These are phyloP conservation scores for Cystobasidiopsis lactophilus DNA, from an alignment of 768 basidiomycete genomes.

Conservation along the genomic window DNA sequence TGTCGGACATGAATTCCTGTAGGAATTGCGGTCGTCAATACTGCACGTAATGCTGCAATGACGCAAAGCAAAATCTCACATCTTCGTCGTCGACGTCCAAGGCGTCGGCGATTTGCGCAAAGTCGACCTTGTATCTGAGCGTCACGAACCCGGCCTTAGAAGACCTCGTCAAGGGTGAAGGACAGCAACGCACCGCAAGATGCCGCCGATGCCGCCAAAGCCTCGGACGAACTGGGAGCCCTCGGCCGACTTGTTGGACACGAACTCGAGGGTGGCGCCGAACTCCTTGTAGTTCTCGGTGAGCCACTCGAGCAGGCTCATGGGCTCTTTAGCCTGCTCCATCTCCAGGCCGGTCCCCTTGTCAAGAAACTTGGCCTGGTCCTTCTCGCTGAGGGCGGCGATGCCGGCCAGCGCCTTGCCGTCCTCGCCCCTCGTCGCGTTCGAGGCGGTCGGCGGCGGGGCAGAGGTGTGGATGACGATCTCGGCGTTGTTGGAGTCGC, in stretches of 20 bases:
- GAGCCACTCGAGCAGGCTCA: slow-evolving; percentile 88
- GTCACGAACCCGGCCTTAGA: too few species aligned
- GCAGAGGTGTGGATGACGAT: slow-evolving; percentile 46
- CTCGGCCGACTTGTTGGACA: slow-evolving; percentile 48
- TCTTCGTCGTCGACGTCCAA: slow-evolving; percentile 15
- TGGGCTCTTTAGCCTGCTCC: slow-evolving; percentile 65
- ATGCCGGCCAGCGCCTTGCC: slow-evolving; percentile 9
- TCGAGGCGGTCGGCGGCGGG: slow-evolving; percentile 15
- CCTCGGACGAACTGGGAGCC: slow-evolving; percentile 84
- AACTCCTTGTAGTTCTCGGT: slow-evolving; percentile 97
- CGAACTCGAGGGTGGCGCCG: slow-evolving; percentile 61
- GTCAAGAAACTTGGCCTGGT: slow-evolving; percentile 84
- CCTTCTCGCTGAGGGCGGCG: slow-evolving; percentile 37
- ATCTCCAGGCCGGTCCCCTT: slow-evolving; percentile 88
- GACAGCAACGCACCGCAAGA: too few species aligned
- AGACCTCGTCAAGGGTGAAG: too few species aligned
- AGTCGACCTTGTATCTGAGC: slow-evolving; percentile 92
- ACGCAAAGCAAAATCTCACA: too few species aligned
- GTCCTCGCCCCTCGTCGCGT: slow-evolving; percentile 6
- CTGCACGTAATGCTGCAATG: too few species aligned
- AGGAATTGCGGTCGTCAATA: too few species aligned
- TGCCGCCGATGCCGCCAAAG: too few species aligned
- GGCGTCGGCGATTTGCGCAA: slow-evolving; percentile 44
- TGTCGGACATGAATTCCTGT: too few species aligned
- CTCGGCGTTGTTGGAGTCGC: slow-evolving; percentile 67